These are phyloP conservation scores for Phytophthora quininea DNA, from an alignment of 352 stramenopile species.

Conservation along the genomic window DNA sequence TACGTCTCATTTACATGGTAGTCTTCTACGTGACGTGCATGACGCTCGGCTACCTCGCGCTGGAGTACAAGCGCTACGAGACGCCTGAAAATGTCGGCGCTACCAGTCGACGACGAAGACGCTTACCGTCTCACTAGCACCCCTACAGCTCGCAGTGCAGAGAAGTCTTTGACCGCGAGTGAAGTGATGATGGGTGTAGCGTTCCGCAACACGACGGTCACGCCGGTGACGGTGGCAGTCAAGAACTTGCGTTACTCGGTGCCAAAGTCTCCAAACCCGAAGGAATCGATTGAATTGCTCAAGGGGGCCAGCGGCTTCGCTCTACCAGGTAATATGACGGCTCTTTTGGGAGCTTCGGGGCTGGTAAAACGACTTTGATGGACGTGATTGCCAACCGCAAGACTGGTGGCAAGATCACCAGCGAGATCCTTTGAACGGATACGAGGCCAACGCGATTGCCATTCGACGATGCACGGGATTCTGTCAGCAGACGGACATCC, in stretches of 20 bases:
- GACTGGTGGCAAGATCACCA: background rate
- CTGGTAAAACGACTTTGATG: conserved; percentile 1
- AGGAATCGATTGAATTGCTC: background rate
- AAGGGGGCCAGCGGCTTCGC: background rate
- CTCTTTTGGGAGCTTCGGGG: background rate
- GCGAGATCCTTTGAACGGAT: conserved; percentile 11
- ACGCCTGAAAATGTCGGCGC: background rate
- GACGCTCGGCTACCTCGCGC: background rate
- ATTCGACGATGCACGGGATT: conserved; percentile 51
- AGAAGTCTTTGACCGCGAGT: background rate
- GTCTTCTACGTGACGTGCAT: background rate
- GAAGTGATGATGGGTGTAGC: background rate
- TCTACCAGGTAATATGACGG: background rate
- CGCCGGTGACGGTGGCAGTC: background rate
- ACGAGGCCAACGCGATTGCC: conserved; percentile 37
- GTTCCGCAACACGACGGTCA: background rate
- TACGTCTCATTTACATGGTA: background rate
- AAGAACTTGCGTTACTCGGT: background rate
- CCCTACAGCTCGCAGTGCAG: background rate
- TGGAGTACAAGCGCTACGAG: background rate
- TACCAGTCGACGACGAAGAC: background rate
- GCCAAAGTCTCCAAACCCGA: background rate
- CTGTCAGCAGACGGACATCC: conserved; percentile 83
- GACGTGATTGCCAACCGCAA: conserved; percentile 1
- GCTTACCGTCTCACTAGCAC: too few species aligned